These are phyloP conservation scores for Sporothrix brasiliensis DNA, from an alignment of 2,329 filamentous ascomycete genomes.

Conservation along the genomic window DNA sequence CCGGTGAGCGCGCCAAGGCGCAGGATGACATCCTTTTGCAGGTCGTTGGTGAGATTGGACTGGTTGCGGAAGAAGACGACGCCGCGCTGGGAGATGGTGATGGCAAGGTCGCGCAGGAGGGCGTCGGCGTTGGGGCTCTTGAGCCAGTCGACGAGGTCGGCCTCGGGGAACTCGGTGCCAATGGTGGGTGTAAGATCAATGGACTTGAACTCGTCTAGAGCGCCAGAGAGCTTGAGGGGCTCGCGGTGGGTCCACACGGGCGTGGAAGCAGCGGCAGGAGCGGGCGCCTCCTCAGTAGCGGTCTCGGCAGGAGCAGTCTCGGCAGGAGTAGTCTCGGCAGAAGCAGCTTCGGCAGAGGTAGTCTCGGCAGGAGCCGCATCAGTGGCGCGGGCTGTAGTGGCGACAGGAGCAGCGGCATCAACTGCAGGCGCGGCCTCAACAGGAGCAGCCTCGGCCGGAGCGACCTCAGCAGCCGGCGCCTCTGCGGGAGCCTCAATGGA, in stretches of 20 bases:
- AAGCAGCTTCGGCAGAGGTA: background rate
- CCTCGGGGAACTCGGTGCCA: conserved; percentile 62
- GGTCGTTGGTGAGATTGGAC: conserved; percentile 57
- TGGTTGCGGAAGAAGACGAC: conserved; percentile 68
- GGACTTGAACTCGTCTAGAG: conserved; percentile 54
- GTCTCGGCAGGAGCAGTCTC: background rate
- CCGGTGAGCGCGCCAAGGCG: conserved; percentile 62
- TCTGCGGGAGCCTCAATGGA: background rate
- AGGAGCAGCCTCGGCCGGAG: background rate
- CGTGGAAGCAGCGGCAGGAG: background rate
- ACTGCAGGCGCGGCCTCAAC: background rate
- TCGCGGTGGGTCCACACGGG: conserved; percentile 35
- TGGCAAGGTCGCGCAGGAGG: conserved; percentile 66
- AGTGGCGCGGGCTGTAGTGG: background rate
- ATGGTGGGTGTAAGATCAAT: conserved; percentile 66
- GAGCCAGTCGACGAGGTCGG: conserved; percentile 63
- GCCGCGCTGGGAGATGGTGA: conserved; percentile 65
- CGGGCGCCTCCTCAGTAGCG: background rate
- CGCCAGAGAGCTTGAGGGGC: conserved; percentile 55
- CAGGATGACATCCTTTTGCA: conserved; percentile 63
- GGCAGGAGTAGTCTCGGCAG: background rate
- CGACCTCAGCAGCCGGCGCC: background rate
- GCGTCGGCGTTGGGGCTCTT: conserved; percentile 64
- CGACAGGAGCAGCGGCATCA: background rate
- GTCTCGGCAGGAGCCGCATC: background rate